Evolutionary conservation across 176 grass and related monocot species (phyloP), one percentile per base, ranked within the genome.

Genomic region (Tuctoria greenei): DNA sequence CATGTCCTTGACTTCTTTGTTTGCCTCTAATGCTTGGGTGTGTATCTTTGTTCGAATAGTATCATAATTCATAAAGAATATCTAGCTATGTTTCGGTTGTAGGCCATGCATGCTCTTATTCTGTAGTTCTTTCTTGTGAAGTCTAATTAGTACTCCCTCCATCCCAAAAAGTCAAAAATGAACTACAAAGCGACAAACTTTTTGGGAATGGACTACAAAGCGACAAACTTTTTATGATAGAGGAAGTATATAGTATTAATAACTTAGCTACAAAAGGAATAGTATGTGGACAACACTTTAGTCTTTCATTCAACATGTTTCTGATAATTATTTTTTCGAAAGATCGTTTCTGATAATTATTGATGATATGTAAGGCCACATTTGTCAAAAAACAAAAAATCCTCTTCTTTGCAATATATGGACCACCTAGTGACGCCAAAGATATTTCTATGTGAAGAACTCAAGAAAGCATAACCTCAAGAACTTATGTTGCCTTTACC

Each of bases 381-480:
- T 17, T 17, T 49, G 14, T 31, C n/a, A 4, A 16, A 16, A 49
- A 49, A 49, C 14, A 17, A 17, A 17, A 49, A 49, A 49, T 44
- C 42, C 42, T 44, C 42, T 44, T 44, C 42, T 44, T 44, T 31
- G 31, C 3, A 31, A 31, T 11, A 44, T 11, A 11, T 44, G 42
- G 8, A 18, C 4, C 4, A 49, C 17, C 15, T 49, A 49, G 46
- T 49, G 46, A 49, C 1, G 0, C 46, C 5, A 4, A 49, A 49
- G 46, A 49, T 49, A 44, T 49, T 49, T 49, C 17, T 49, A 17
- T 17, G 46, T 49, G 46, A 3, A 2, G n/a, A n/a, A n/a, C n/a
- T n/a, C 16, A 54, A 14, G 7, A 50, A 18, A 18, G 47, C 47
- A 50, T 18, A 50, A 50, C 15, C 70, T 93, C 51, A 54, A 79